A percentile compares a stretch with the other conserved stretches of the same genome.
These are phyloP conservation scores for Russula vinacea DNA, from an alignment of 768 basidiomycete species.

Conservation along the genomic window DNA sequence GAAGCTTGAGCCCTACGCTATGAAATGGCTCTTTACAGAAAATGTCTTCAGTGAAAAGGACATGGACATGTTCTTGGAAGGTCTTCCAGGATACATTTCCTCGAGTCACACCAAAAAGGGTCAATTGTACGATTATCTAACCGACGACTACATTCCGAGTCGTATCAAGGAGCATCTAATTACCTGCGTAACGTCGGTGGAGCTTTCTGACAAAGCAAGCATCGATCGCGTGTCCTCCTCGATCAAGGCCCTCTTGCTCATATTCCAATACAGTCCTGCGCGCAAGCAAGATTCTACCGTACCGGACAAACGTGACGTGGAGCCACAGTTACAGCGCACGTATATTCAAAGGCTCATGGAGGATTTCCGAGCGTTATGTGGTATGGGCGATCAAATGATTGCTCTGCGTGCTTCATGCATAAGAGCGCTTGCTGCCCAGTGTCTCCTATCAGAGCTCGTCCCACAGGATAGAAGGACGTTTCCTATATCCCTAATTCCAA, in stretches of 20 bases:
- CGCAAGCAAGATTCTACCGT: not conserved
- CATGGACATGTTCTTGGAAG: slow-evolving; percentile 22
- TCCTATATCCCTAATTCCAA: not conserved
- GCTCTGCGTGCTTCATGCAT: slow-evolving; percentile 18
- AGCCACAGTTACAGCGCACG: not conserved
- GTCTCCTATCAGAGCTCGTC: slow-evolving; percentile 2
- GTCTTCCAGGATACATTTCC: slow-evolving; percentile 19
- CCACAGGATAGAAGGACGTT: not conserved
- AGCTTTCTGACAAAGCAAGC: slow-evolving; percentile 11
- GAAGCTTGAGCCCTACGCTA: slow-evolving; percentile 14
- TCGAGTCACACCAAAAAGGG: slow-evolving; percentile 2
- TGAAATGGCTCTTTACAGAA: slow-evolving; percentile 18
- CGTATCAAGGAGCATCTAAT: slow-evolving; percentile 18
- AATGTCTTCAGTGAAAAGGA: slow-evolving; percentile 13
- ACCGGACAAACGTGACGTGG: not conserved
- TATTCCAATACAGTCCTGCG: slow-evolving; percentile 6
- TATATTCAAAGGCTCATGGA: slow-evolving; percentile 5
- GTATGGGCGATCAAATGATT: not conserved
- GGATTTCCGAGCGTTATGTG: not conserved
- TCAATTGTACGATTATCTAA: not conserved
- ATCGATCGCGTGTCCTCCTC: slow-evolving; percentile 4
- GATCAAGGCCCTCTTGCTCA: slow-evolving; percentile 12
- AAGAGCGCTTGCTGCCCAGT: slow-evolving; percentile 4
- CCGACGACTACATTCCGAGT: not conserved
- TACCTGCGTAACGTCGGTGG: slow-evolving; percentile 14